These are phyloP conservation scores for Leucaena leucocephala DNA, from an alignment of 306 rosid species.

Conservation along the genomic window DNA sequence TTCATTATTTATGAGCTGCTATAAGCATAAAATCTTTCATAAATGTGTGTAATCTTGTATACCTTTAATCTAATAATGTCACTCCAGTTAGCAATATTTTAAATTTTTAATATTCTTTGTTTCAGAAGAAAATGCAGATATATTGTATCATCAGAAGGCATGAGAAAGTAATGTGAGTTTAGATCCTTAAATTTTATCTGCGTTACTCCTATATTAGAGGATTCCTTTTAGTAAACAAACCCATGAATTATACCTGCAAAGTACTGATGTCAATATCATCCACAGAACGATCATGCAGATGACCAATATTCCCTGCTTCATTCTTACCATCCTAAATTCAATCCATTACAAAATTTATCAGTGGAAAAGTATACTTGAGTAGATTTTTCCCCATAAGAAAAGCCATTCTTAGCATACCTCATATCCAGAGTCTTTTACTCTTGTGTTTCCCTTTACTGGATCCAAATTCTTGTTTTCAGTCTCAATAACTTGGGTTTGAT, in stretches of 20 bases:
- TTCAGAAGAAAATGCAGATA: conserved; percentile 28
- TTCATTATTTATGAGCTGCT: conserved; percentile 72
- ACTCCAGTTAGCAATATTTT: not conserved
- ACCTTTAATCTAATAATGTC: conserved; percentile 18
- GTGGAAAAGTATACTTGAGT: not conserved
- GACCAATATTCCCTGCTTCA: conserved; percentile 53
- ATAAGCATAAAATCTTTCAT: conserved; percentile 43
- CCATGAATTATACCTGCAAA: conserved; percentile 69
- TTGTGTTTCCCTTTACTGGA: conserved; percentile 58
- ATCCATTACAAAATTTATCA: conserved; percentile 36
- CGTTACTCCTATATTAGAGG: not conserved
- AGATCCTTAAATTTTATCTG: not conserved
- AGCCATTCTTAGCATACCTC: conserved; percentile 57
- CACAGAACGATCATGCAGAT: conserved; percentile 59
- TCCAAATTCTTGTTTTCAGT: conserved; percentile 61
- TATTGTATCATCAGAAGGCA: not conserved
- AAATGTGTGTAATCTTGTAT: conserved; percentile 16
- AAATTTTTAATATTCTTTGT: not conserved
- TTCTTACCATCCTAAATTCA: conserved; percentile 62
- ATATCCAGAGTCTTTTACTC: conserved; percentile 59
- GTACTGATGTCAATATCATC: conserved; percentile 72
- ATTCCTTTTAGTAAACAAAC: conserved; percentile 3
- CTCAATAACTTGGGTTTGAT: conserved; percentile 55
- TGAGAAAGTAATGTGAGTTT: not conserved
- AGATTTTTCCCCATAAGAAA: conserved; percentile 4